Evolutionary conservation across 441 rosid genomes (phyloP).

Genomic region (Aquilaria agallochum): DNA sequence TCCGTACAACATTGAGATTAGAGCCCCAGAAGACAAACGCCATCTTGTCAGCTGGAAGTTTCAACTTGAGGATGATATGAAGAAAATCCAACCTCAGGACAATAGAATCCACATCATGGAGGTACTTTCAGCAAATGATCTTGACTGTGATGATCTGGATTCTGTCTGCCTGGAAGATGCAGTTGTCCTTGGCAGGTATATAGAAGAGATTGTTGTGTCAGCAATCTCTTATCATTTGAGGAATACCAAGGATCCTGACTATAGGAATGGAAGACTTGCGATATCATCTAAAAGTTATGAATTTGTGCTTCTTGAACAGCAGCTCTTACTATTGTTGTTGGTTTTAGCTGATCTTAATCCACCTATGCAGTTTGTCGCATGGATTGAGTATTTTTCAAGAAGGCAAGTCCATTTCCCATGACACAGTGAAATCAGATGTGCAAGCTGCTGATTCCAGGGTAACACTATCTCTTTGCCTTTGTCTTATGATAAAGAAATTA

Average conservation of each 20-base stretch:
- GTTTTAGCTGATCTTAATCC: constrained; percentile 4
- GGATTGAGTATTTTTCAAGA: constrained; percentile 48
- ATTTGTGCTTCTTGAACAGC: background rate
- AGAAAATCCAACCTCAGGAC: constrained; percentile 44
- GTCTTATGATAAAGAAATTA: background rate
- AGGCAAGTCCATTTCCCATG: constrained; percentile 28
- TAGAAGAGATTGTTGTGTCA: constrained; percentile 48
- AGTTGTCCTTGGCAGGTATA: constrained; percentile 37
- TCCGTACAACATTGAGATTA: constrained; percentile 61
- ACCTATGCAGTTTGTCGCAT: constrained; percentile 39
- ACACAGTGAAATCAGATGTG: constrained; percentile 31
- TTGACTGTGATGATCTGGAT: constrained; percentile 50
- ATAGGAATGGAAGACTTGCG: constrained; percentile 46
- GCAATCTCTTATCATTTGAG: constrained; percentile 50
- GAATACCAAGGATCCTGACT: constrained; percentile 36
- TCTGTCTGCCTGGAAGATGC: constrained; percentile 37
- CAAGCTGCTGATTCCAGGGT: constrained; percentile 32
- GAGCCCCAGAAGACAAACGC: constrained; percentile 55
- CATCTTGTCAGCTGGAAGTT: constrained; percentile 49
- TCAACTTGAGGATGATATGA: constrained; percentile 52
- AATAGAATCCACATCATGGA: constrained; percentile 46
- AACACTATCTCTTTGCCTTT: background rate
- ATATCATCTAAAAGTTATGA: constrained; percentile 41
- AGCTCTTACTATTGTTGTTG: background rate
- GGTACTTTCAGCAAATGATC: constrained; percentile 50